Evolutionary conservation across 441 rosid genomes (phyloP), one percentile per base, ranked within the genome.

Genomic region (Adansonia rubrostipa): DNA sequence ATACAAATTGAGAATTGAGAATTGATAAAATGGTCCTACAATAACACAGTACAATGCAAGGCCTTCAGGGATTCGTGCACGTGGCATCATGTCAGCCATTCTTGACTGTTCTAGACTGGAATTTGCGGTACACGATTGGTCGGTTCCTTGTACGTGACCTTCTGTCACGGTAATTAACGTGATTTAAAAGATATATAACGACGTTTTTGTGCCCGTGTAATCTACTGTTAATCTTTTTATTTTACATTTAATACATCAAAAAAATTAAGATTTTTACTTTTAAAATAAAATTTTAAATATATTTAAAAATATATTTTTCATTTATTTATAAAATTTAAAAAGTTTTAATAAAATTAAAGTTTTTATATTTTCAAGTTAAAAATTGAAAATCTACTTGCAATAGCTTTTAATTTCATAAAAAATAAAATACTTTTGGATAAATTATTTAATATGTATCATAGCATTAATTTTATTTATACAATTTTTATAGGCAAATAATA

Each of bases 121-220:
- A 75, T 82, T 79, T 57, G 2, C 10, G 47, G 19, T 71, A 75
- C 76, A 80, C 75, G 87, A 83, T 84, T 88, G 72, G 84, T 77
- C 80, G 81, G 82, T 79, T 80, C 57, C 22, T 33, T 33, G 57
- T 68, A 74, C 57, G 67, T 74, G 57, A 74, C 28, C 24, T 53
- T 71, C 47, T 8, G 53, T 28, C 61, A 24, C 24, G 47, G 28
- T 33, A 51, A 14, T 33, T 50, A 14, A 28, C 28, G 6, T 22
- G 65, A 19, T 28, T 5, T 7, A 9, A 6, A 63, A 2, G 4
- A 33, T n/a, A 13, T n/a, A 42, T 0, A 42, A 70, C 5, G 57
- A 50, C 22, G 60, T 24, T 33, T 47, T 3, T 66, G 51, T 62
- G 33, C 33, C 45, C 19, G 0, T 28, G 24, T 62, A 2, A 61